Evolutionary conservation across 257 asterid species (phyloP), one percentile per base, ranked within the genome.

Genomic region (Capsicum rhomboideum): DNA sequence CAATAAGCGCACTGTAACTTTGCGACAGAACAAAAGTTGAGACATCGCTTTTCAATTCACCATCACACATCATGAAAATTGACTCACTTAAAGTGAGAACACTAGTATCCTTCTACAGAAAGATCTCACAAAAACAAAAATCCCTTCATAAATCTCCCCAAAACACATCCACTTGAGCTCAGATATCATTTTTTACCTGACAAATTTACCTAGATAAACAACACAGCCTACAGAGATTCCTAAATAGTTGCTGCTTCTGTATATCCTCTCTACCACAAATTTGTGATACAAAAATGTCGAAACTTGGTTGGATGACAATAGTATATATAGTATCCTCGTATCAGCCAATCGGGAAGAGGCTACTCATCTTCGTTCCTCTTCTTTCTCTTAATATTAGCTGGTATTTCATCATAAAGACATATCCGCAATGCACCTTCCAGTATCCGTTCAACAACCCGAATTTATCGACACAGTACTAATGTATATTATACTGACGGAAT

Each of bases 371-470:
- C 16, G 34, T 46, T 26, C 7, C 16, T 49, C 4, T 46, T 46
- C 81, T 75, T 53, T 50, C n/a, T 4, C 59, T 50, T 77, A 77
- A 28, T 5, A 20, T 26, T 50, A 77, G 21, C 28, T 77, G 92
- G 91, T 56, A 90, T 58, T 68, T 91, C 91, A 66, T 97, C 96
- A 28, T 92, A 87, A 59, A 96, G 94, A 85, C 93, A 91, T 64
- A 96, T 88, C 26, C 93, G 97, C 31, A 94, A 79, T 8, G 87
- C 80, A 85, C 98, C 97, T 83, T 91, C 92, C 37, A 96, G 90
- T 82, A 94, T 82, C 34, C 87, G 91, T 79, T 90, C n/a, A n/a
- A n/a, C n/a, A n/a, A n/a, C n/a, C n/a, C n/a, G n/a, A n/a, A n/a
- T n/a, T n/a, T n/a, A n/a, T n/a, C n/a, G n/a, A n/a, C n/a, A n/a